Base-by-base conservation (phyloP, 176 grass and related monocot species). In the Rhynchospora pubera region DNA sequence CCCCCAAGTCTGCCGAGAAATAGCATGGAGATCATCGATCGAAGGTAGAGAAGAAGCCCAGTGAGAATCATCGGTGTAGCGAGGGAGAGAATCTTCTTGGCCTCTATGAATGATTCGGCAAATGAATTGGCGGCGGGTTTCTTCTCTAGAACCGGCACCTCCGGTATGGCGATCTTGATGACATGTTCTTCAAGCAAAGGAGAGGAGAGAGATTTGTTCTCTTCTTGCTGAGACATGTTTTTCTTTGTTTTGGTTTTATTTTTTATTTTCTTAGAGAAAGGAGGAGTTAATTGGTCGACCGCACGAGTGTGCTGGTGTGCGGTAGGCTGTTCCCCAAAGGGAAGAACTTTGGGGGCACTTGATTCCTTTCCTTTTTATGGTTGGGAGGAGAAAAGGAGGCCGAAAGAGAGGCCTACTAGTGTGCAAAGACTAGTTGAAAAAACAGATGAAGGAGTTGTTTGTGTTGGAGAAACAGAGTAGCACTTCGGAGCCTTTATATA, bases 21-120 rank as follows among this genome's bases (percentile, higher is more conserved):
- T 43, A 97, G 79, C 91, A 97, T 97, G 14, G 93, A 97, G 57
- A 97, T 97, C 91, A 97, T 97, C 11, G 93, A 97, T 5, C 93
- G 93, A 82, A 93, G 89, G 87, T 97, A 97, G 0, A 97, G 83
- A 9, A 93, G 82, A 18, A 97, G 87, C 0, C 93, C 91, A 3
- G 93, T 97, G 2, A 97, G 42, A 48, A 91, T 93, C 93, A 97
- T 97, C 0, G 93, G 91, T 8, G 84, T 44, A 12, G 93, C 91
- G 16, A 97, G 85, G 7, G 69, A 66, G 9, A 97, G 76, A 7
- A 97, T 93, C 26, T 89, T 85, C 14, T 73, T 62, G 7, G 88
- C 91, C 70, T 97, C 93, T 22, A 10, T 23, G 0, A 86, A 14
- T 0, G 78, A 28, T 28, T 52, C 61, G 0, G 60, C 16, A 1